These are phyloP conservation scores for Vaucheria bursata DNA, from an alignment of 352 stramenopile species.

Conservation along the genomic window DNA sequence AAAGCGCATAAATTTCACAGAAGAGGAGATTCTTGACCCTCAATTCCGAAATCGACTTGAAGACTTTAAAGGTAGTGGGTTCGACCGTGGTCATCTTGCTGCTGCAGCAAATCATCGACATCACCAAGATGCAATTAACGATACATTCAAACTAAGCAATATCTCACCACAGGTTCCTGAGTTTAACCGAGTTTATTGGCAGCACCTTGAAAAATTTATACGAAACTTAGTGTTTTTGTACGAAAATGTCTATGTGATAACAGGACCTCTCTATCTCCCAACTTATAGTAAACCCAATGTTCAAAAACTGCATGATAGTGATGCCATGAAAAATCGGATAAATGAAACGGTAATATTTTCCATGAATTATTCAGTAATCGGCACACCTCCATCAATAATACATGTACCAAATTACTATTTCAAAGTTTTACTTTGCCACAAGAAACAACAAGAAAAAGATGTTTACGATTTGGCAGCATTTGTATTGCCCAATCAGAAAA, in stretches of 20 bases:
- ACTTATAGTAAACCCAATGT: too few species aligned
- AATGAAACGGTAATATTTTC: too few species aligned
- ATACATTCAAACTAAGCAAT: slow-evolving; percentile 33
- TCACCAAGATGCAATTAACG: slow-evolving; percentile 12
- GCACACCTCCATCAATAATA: slow-evolving; percentile 19
- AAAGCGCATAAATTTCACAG: slow-evolving; percentile 16
- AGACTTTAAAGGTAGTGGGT: slow-evolving; percentile 29
- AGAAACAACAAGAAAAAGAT: neutral
- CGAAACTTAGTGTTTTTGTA: slow-evolving; percentile 13
- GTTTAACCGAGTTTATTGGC: slow-evolving; percentile 37
- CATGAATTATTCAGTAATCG: slow-evolving; percentile 29
- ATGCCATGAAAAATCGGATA: neutral
- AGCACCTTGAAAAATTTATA: slow-evolving; percentile 22
- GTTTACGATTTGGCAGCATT: slow-evolving; percentile 18
- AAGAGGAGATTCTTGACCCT: slow-evolving; percentile 17
- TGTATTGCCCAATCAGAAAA: slow-evolving; percentile 26
- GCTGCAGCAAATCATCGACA: slow-evolving; percentile 33
- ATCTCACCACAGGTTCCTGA: slow-evolving; percentile 19
- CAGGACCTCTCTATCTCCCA: slow-evolving; percentile 29
- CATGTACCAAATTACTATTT: slow-evolving; percentile 32
- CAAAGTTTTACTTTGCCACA: slow-evolving; percentile 11
- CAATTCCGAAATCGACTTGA: slow-evolving; percentile 21
- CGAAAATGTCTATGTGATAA: slow-evolving; percentile 37
- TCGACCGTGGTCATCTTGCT: slow-evolving; percentile 32
- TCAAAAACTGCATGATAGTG: neutral